Percentiles rank a stretch among this genome's conserved stretches.
Conservation (phyloP, 208 protist species). For the Herpetomonas tarakana region DNA sequence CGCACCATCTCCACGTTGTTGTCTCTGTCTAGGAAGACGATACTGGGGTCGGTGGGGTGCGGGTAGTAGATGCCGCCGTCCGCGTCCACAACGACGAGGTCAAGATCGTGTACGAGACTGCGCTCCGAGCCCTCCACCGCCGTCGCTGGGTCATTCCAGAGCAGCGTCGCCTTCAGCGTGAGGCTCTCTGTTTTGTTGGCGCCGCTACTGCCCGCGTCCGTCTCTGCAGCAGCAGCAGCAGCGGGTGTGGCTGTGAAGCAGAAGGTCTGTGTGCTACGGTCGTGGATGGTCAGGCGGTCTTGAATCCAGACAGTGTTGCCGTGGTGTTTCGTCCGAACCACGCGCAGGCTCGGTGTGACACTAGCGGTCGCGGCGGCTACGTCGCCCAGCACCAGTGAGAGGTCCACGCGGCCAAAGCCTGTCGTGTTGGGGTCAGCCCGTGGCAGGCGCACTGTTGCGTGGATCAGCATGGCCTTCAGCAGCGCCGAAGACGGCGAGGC, state of each 20-base stretch:
- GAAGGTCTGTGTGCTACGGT: constrained; percentile 21
- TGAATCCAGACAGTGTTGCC: constrained; percentile 31
- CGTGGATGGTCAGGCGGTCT: constrained; percentile 27
- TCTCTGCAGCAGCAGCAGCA: not conserved
- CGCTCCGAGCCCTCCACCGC: constrained; percentile 47
- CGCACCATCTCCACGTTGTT: constrained; percentile 67
- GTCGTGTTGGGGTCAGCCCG: not conserved
- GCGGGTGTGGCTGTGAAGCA: constrained; percentile 17
- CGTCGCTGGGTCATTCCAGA: constrained; percentile 74
- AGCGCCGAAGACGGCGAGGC: constrained; percentile 50
- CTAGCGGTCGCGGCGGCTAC: constrained; percentile 11
- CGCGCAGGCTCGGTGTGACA: not conserved
- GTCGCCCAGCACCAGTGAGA: constrained; percentile 42
- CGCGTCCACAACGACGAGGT: constrained; percentile 65
- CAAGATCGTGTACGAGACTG: constrained; percentile 79
- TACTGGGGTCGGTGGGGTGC: constrained; percentile 6
- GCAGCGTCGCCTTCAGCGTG: constrained; percentile 59
- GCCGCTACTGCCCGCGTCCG: not conserved
- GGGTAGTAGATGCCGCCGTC: constrained; percentile 45
- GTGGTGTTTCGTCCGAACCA: not conserved
- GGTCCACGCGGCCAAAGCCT: constrained; percentile 67
- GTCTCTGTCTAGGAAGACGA: constrained; percentile 20
- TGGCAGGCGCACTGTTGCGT: constrained; percentile 36
- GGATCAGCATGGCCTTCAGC: constrained; percentile 47
- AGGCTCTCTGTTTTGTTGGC: constrained; percentile 7